Evolutionary conservation across 805 yeast species (phyloP).

Genomic region (Tetrapisispora fleetii): DNA sequence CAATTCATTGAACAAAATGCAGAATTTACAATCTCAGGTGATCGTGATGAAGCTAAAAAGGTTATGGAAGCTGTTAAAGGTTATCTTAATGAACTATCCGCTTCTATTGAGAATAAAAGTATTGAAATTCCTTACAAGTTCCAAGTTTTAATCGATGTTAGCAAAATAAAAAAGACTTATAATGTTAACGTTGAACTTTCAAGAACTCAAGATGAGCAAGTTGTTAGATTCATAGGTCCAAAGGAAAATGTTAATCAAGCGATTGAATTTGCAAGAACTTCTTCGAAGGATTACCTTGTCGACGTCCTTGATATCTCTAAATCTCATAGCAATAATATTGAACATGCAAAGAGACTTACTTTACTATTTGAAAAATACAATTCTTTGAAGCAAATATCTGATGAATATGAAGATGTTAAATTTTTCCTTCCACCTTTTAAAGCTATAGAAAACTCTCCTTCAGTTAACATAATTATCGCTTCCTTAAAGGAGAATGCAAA

Average conservation of each 20-base stretch:
- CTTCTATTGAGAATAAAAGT: constrained; percentile 40
- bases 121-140: constrained; percentile 56
- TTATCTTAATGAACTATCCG: constrained; percentile 35
- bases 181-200: constrained; percentile 53
- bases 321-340: constrained; percentile 73
- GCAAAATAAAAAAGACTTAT: constrained; percentile 41
- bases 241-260: constrained; percentile 50
- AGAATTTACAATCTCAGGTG: constrained; percentile 54
- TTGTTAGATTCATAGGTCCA: constrained; percentile 58
- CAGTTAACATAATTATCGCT: constrained; percentile 54
- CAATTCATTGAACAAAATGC: constrained; percentile 17
- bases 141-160: constrained; percentile 58
- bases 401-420: constrained; percentile 34
- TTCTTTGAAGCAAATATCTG: constrained; percentile 33
- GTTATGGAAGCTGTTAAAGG: constrained; percentile 43
- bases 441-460: constrained; percentile 34
- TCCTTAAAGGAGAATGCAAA: constrained; percentile 39
- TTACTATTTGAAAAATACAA: constrained; percentile 50
- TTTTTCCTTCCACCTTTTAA: constrained; percentile 39
- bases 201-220: constrained; percentile 33
- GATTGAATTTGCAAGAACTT: constrained; percentile 45
- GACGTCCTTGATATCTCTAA: constrained; percentile 72
- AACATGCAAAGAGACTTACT: constrained; percentile 70
- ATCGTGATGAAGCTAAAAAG: constrained; percentile 50
- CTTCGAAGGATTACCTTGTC: constrained; percentile 49